phyloP scores from a whole-genome alignment of 192 early-diverging fungal genomes.

The Linnemannia zychae region DNA sequence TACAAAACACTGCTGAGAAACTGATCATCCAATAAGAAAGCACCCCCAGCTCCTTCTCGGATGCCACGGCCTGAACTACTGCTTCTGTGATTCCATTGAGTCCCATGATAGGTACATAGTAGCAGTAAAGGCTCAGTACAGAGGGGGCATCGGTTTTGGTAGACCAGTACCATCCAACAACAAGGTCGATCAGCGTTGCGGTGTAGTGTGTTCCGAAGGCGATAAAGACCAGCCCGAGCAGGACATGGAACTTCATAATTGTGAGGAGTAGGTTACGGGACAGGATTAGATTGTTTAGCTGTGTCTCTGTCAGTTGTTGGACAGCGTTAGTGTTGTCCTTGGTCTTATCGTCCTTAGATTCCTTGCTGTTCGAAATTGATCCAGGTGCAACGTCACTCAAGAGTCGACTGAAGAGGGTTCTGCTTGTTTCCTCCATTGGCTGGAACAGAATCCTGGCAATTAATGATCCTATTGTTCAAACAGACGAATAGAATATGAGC shows the following conservation, averaged over 20 bases:
- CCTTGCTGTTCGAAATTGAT: conserved; percentile 5
- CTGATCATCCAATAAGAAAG: conserved; percentile 83
- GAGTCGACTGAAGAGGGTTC: conserved; percentile 87
- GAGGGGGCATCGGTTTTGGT: conserved; percentile 60
- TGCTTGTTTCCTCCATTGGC: conserved; percentile 92
- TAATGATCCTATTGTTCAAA: conserved; percentile 76
- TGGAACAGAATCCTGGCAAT: conserved; percentile 92
- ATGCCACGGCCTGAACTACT: conserved; percentile 90
- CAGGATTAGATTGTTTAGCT: conserved; percentile 31
- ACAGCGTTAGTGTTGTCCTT: background rate
- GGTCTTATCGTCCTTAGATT: background rate
- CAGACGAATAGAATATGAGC: background rate
- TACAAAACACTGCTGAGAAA: conserved; percentile 79
- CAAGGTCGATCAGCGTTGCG: conserved; percentile 70
- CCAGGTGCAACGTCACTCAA: conserved; percentile 45
- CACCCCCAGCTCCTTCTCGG: conserved; percentile 67
- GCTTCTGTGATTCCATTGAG: conserved; percentile 96
- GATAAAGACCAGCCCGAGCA: conserved; percentile 82
- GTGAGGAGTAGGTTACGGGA: conserved; percentile 57
- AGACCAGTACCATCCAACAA: conserved; percentile 72
- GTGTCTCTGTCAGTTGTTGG: conserved; percentile 16
- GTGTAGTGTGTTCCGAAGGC: conserved; percentile 91
- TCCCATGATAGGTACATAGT: conserved; percentile 95
- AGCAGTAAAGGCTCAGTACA: conserved; percentile 83
- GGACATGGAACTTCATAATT: conserved; percentile 73